These are phyloP conservation scores for Tinospora cordifolia DNA, from an alignment of 164 flowering plant genomes.

Conservation along the genomic window DNA sequence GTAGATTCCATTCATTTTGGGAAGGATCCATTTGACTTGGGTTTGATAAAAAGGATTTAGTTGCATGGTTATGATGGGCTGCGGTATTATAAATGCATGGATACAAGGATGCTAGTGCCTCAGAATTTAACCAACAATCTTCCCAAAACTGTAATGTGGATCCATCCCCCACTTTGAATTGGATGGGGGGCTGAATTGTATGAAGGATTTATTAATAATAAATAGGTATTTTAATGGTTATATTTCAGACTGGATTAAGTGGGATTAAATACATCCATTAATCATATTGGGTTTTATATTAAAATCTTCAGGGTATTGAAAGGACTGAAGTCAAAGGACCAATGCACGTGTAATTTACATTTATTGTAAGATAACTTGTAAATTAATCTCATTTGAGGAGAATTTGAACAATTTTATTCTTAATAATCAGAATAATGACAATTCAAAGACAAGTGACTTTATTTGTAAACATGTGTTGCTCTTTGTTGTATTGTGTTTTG, in stretches of 20 bases:
- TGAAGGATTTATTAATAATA: too few relatives aligned
- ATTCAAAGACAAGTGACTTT: background rate
- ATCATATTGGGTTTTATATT: background rate
- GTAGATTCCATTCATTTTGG: too few relatives aligned
- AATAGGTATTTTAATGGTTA: too few relatives aligned
- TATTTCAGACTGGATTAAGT: background rate
- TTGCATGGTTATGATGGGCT: too few relatives aligned
- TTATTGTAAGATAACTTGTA: background rate
- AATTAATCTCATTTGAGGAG: background rate
- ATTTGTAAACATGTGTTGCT: background rate
- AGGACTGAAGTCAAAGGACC: background rate
- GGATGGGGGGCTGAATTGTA: too few relatives aligned
- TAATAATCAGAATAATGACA: background rate
- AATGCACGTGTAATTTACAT: background rate
- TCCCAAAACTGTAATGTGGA: too few relatives aligned
- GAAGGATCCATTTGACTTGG: too few relatives aligned
- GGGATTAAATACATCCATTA: background rate
- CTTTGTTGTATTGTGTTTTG: background rate
- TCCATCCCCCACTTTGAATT: too few relatives aligned
- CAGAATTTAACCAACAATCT: too few relatives aligned
- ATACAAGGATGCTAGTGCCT: too few relatives aligned
- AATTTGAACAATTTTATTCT: background rate
- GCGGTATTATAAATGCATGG: too few relatives aligned
- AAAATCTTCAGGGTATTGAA: background rate
- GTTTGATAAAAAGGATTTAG: too few relatives aligned